phyloP scores from a whole-genome alignment of 23 red algal genomes.

The Chondrus crispus region DNA sequence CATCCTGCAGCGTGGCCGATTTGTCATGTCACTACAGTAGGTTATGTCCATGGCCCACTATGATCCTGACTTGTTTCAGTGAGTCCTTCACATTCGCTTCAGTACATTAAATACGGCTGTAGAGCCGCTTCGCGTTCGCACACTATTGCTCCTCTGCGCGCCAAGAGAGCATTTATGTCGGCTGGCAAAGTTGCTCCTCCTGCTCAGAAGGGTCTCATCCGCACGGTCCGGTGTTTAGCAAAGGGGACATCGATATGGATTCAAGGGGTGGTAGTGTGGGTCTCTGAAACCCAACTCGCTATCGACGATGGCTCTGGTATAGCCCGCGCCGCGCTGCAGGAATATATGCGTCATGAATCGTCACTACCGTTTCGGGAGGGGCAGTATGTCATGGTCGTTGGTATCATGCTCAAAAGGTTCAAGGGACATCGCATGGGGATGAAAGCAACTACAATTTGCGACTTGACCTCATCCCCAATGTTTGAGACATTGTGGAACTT shows the following conservation, averaged over 20 bases:
- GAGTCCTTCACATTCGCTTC: too few species aligned
- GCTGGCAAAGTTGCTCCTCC: too few species aligned
- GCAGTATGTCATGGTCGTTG: constrained; percentile 37
- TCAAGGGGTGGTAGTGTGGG: constrained; percentile 27
- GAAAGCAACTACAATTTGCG: constrained; percentile 10
- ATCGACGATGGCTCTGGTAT: constrained; percentile 56
- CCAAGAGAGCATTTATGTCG: too few species aligned
- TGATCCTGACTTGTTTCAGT: too few species aligned
- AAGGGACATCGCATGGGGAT: constrained; percentile 14
- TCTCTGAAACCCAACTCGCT: background rate
- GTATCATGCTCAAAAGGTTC: background rate
- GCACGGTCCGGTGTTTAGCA: background rate
- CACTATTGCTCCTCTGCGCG: too few species aligned
- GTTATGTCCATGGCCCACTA: too few species aligned
- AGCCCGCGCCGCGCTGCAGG: background rate
- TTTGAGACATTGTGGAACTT: constrained; percentile 53
- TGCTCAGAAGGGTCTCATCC: constrained; percentile 7
- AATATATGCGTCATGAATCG: background rate
- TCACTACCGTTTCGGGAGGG: background rate
- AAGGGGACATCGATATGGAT: constrained; percentile 36
- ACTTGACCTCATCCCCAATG: background rate
- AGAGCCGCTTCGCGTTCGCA: too few species aligned
- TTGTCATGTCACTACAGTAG: too few species aligned
- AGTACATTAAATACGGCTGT: too few species aligned
- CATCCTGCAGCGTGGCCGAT: too few species aligned